Evolutionary conservation across 2,329 filamentous ascomycete genomes (phyloP), one percentile per base, ranked within the genome.

Genomic region (Clonostachys byssicola): DNA sequence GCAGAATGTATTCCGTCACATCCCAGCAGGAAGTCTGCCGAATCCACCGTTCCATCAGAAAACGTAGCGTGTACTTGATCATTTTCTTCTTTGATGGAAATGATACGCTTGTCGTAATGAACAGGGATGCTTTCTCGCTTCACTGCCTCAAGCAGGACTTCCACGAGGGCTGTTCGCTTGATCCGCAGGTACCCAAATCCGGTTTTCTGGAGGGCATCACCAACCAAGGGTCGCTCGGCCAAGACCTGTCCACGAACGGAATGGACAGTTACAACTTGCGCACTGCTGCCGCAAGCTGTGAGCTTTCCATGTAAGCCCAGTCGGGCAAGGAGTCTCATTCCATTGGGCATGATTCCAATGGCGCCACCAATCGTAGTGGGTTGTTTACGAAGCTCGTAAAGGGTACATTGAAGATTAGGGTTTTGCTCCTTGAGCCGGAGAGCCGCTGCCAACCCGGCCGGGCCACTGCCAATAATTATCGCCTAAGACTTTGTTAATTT

Each of bases 31-130:
- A 50, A 64, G 52, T 48, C 58, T 20, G 55, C 56, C 9, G 52
- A 58, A 2, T 57, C 52, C 3, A 68, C 70, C 6, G 65, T 60
- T 4, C 72, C 67, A 51, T 87, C 70, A 1, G 75, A 78, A 55
- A 87, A 65, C 49, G 70, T 68, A 1, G 84, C 85, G 6, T 76
- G 78, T 57, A 86, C 75, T 43, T 88, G 65, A 6, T 84, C 77
- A 12, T 82, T 82, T 47, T 77, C 74, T 46, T 73, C 67, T 45
- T 72, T 70, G 5, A 73, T 72, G 57, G 77, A 87, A 42, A 86
- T 61, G 40, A 88, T 86, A 8, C 82, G 84, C 53, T 88, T 86
- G 12, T 89, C 75, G 56, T 86, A 89, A 54, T 88, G 84, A 48
- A 75, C 73, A 40, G 62, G 64, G 3, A 60, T 55, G 40, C 58